phyloP scores from a whole-genome alignment of 2,329 filamentous ascomycete genomes.

The Curvularia lunata region DNA sequence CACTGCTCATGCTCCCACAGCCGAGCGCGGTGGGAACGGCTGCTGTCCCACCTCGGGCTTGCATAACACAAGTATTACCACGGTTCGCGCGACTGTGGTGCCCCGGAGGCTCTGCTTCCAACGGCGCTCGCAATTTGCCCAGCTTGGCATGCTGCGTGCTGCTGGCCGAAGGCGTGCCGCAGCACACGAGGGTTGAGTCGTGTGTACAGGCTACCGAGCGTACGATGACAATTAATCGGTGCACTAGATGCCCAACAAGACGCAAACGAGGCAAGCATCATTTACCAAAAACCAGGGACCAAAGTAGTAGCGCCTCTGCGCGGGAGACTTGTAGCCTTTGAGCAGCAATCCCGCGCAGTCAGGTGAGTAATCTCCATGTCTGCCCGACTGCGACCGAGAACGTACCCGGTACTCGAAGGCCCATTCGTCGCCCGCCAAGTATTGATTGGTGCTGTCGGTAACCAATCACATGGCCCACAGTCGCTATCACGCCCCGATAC shows the following conservation, averaged over 20 bases:
- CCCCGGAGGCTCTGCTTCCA: conserved; percentile 18
- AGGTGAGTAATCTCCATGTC: conserved; percentile 38
- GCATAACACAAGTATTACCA: conserved; percentile 8
- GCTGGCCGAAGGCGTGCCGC: conserved; percentile 10
- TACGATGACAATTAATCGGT: conserved; percentile 9
- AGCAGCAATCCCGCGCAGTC: conserved; percentile 38
- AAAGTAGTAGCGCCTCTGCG: conserved; percentile 17
- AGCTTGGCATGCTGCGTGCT: conserved; percentile 6
- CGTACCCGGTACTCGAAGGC: conserved; percentile 38
- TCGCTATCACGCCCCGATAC: conserved; percentile 7
- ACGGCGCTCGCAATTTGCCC: conserved; percentile 20
- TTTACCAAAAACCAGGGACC: conserved; percentile 28
- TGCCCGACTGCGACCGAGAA: conserved; percentile 20
- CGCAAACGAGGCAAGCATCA: conserved; percentile 17
- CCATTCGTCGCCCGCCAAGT: conserved; percentile 46
- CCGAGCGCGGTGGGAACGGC: conserved; percentile 21
- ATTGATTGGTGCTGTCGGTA: conserved; percentile 46
- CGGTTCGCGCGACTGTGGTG: conserved; percentile 26
- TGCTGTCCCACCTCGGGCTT: conserved; percentile 23
- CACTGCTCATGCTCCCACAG: conserved; percentile 8
- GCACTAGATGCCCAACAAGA: conserved; percentile 17
- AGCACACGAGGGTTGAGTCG: conserved; percentile 9
- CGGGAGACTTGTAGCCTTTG: conserved; percentile 13
- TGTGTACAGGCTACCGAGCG: conserved; percentile 3
- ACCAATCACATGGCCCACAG: conserved; percentile 34